Base-by-base conservation (phyloP, 1,284 basidiomycete genomes). In the Coniferiporia weirii region DNA sequence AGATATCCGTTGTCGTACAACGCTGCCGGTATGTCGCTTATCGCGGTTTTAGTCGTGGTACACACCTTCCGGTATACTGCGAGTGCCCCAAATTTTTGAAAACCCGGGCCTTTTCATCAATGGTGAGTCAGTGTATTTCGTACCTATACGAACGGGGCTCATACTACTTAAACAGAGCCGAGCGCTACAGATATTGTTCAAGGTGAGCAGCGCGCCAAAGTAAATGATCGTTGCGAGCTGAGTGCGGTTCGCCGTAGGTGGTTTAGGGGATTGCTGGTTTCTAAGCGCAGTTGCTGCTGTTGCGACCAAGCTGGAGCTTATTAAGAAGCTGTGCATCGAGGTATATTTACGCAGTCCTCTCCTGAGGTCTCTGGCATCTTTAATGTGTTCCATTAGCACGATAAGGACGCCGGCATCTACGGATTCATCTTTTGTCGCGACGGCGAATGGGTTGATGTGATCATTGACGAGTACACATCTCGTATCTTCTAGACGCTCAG, bases 391-490 rank as follows among this genome's bases (percentile, higher is more conserved):
- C 38, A 47, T 13, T 57, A 81, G 80, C 69, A 75, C 36, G 78
- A 82, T 59, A 77, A 79, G 63, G 62, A 65, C 55, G 65, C 64
- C n/a, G 80, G 80, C 2, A 75, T 83, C 7, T 83, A 83, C 64
- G 81, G 81, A 6, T 81, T 81, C 65, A 76, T 81, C 49, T 81
- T 81, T 68, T 80, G 77, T 68, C 69, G 75, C 15, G 78, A 81
- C 60, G 70, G 66, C 43, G 66, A 65, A 40, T 75, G 73, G 73
- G 69, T 71, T 4, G 67, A 66, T 55, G 69, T 75, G 19, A 71
- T 80, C 49, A 75, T 80, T 59, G 79, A 80, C 61, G 79, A 81
- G 79, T 79, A 59, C n/a, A 76, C 69, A 52, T n/a, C 19, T 47
- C 19, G 47, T 32, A 7, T 22, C 32, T 36, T 49, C 48, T n/a